Conservation (phyloP, 306 rosid genomes). For the Vachellia pachyceras region DNA sequence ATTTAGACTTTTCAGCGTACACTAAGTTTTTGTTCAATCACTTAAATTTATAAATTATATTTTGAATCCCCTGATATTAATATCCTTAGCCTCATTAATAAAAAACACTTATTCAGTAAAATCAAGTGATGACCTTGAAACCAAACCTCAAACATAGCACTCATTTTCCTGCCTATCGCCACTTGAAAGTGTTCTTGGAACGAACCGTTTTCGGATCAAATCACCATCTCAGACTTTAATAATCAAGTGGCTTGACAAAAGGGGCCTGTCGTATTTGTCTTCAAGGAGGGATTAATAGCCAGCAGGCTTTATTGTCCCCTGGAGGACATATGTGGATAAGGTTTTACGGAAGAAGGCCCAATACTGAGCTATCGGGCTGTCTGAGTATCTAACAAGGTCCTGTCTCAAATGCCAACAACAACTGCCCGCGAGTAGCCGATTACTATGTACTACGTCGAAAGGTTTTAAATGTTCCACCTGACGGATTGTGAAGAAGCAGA, state of each 20-base stretch:
- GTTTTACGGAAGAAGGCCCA: background rate
- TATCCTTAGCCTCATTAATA: too few relatives aligned
- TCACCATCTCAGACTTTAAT: background rate
- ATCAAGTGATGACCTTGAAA: too few relatives aligned
- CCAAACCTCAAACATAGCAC: too few relatives aligned
- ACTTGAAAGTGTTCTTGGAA: too few relatives aligned
- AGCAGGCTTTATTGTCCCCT: background rate
- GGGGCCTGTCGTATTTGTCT: background rate
- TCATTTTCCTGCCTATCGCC: too few relatives aligned
- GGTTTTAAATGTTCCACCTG: background rate
- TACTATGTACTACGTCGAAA: too few relatives aligned
- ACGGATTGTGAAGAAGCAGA: background rate
- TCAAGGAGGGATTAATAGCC: background rate
- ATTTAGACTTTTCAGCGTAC: too few relatives aligned
- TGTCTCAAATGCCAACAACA: background rate
- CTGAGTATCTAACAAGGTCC: background rate
- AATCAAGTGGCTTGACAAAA: background rate
- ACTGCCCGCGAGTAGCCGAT: background rate
- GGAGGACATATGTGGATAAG: background rate
- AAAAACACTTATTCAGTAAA: too few relatives aligned
- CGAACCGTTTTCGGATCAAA: background rate
- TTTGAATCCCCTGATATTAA: too few relatives aligned
- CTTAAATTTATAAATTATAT: too few relatives aligned
- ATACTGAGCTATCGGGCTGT: background rate
- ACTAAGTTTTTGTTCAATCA: too few relatives aligned